phyloP scores from a whole-genome alignment of 768 basidiomycete genomes.

The Kwoniella heveanensis region DNA sequence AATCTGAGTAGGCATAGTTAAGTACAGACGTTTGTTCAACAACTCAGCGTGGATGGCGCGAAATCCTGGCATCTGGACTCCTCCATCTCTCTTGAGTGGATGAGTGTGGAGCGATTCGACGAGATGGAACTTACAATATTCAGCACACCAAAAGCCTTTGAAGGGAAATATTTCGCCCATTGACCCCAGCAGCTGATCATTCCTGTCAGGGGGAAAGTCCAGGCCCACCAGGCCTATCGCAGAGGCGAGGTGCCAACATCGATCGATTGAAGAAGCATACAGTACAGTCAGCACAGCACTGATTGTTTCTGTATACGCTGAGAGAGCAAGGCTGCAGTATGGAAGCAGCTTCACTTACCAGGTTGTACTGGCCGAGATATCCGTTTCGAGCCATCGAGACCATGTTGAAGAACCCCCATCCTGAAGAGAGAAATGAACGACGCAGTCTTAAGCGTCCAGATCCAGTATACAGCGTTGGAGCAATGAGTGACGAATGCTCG shows the following conservation, averaged over 20 bases:
- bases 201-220: slow-evolving; percentile 1
- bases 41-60: not conserved
- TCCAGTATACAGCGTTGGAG: not conserved
- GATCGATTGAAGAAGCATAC: no score
- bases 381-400: slow-evolving; percentile 1
- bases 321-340: no score
- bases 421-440: not conserved
- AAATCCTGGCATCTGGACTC: no score
- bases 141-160: slow-evolving; percentile 6
- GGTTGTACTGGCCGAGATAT: slow-evolving; percentile 6
- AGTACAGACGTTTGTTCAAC: no score
- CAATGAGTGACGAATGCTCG: no score
- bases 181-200: slow-evolving; percentile 8
- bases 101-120: no score
- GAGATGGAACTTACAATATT: slow-evolving; percentile 10
- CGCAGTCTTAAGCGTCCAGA: no score
- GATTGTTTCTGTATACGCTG: no score
- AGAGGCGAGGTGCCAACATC: no score
- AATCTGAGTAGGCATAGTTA: not conserved
- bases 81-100: no score
- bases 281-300: not conserved
- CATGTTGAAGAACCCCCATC: slow-evolving; percentile 6
- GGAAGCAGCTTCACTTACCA: no score
- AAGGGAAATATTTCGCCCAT: slow-evolving; percentile 8
- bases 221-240: slow-evolving; percentile 5